A percentile compares a stretch with the other conserved stretches of the same genome.
Evolutionary conservation across 1,139 yeast genomes (phyloP).

Genomic region (Blastobotrys petasosporus): DNA sequence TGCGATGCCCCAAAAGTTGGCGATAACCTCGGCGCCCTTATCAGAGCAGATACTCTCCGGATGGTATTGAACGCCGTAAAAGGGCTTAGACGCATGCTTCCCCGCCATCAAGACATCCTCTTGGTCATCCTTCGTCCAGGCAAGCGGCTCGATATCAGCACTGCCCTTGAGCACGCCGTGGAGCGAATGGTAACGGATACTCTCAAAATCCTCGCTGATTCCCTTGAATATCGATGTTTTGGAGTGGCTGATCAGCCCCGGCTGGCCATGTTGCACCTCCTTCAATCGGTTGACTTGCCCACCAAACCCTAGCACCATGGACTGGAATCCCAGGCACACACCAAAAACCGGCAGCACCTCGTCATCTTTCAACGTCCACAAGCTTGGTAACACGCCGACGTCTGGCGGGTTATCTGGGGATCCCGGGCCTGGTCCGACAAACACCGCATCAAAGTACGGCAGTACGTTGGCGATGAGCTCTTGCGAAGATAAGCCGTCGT

Average conservation of each 20-base stretch:
- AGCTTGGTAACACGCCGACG: constrained; percentile 65
- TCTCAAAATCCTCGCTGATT: constrained; percentile 43
- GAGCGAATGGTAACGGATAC: constrained; percentile 88
- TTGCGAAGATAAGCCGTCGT: constrained; percentile 54
- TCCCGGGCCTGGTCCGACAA: constrained; percentile 98
- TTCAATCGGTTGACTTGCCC: constrained; percentile 48
- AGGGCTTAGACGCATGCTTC: constrained; percentile 54
- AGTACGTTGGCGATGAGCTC: constrained; percentile 37
- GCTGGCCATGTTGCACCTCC: constrained; percentile 80
- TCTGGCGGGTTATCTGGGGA: constrained; percentile 62
- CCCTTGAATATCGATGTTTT: constrained; percentile 37
- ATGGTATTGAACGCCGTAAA: constrained; percentile 93
- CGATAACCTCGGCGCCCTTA: constrained; percentile 52
- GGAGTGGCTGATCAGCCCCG: constrained; percentile 45
- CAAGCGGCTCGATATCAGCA: constrained; percentile 22
- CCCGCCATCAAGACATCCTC: constrained; percentile 71
- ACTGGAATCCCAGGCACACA: constrained; percentile 89
- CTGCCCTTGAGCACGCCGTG: constrained; percentile 40
- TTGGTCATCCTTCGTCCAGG: constrained; percentile 21
- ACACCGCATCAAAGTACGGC: constrained; percentile 62
- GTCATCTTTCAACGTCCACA: constrained; percentile 35
- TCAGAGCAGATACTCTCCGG: constrained; percentile 91
- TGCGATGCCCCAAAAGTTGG: constrained; percentile 60
- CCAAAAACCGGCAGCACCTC: constrained; percentile 69
- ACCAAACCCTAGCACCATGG: constrained; percentile 65